Percentiles rank a stretch among this genome's conserved stretches.
phyloP scores from a whole-genome alignment of 2,329 filamentous ascomycete species.

The Ilyonectria mors-panacis region DNA sequence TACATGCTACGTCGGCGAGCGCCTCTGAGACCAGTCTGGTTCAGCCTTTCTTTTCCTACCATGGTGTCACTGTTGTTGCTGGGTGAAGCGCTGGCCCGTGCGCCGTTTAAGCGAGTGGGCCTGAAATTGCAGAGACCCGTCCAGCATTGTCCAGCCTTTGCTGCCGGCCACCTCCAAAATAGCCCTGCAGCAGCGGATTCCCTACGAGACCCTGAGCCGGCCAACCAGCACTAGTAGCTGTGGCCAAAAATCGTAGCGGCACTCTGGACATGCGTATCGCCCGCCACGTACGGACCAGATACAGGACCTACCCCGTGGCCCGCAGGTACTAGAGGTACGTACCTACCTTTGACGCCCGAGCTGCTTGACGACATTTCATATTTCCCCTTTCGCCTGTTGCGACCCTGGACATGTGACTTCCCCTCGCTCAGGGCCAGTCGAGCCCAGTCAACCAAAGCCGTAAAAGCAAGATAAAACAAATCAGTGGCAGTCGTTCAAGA shows the following conservation, averaged over 20 bases:
- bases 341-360: background rate
- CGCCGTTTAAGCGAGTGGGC: slow-evolving; percentile 51
- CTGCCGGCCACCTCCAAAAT: slow-evolving; percentile 38
- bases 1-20: background rate
- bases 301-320: background rate
- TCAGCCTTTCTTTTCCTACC: slow-evolving; percentile 13
- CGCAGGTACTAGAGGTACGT: too few relatives aligned
- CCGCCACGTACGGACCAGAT: background rate
- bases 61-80: slow-evolving; percentile 42
- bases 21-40: background rate
- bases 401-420: background rate
- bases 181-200: slow-evolving; percentile 40
- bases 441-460: background rate
- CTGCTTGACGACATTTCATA: background rate
- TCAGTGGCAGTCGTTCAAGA: background rate
- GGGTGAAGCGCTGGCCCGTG: slow-evolving; percentile 49
- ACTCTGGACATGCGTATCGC: background rate
- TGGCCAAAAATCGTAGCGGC: slow-evolving; percentile 8
- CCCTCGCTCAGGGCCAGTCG: background rate
- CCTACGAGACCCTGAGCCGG: slow-evolving; percentile 9
- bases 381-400: background rate
- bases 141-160: slow-evolving; percentile 25
- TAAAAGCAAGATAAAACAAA: slow-evolving; percentile 1
- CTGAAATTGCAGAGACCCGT: slow-evolving; percentile 49
- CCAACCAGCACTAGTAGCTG: slow-evolving; percentile 20